Conservation (phyloP, 1,284 basidiomycete species). For the Leucoagaricus sp. region DNA sequence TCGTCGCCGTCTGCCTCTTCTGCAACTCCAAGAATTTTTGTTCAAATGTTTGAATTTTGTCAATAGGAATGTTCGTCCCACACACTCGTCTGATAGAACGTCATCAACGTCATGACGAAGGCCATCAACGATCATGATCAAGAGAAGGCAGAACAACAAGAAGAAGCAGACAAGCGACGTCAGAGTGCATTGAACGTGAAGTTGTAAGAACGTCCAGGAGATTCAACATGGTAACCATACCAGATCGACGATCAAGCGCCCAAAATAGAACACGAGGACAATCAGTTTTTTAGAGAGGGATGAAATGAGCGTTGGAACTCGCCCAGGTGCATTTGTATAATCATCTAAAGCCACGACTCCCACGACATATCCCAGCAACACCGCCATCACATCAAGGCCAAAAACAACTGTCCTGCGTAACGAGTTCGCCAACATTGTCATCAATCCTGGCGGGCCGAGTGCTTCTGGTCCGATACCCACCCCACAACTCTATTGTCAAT, state of each 20-base stretch:
- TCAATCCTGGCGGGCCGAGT: background rate
- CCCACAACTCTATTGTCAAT: too few relatives aligned
- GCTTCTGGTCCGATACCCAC: background rate
- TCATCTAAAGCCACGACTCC: background rate
- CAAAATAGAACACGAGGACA: constrained; percentile 6
- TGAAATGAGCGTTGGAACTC: background rate
- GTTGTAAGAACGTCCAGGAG: background rate
- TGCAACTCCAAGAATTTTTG: constrained; percentile 1
- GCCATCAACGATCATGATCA: too few relatives aligned
- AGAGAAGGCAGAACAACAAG: background rate
- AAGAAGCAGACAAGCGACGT: background rate
- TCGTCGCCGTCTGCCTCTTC: constrained; percentile 8
- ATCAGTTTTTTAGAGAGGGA: background rate
- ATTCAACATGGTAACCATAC: background rate
- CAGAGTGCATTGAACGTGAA: background rate
- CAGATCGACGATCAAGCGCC: background rate
- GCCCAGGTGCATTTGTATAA: constrained; percentile 1
- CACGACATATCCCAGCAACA: background rate
- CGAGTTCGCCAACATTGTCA: background rate
- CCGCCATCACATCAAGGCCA: background rate
- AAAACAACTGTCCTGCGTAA: background rate
- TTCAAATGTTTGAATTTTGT: background rate
- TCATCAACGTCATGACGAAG: background rate
- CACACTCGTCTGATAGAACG: constrained; percentile 4
- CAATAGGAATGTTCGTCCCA: constrained; percentile 1